Evolutionary conservation across 768 basidiomycete species (phyloP).

Genomic region (Tricholoma sp.): DNA sequence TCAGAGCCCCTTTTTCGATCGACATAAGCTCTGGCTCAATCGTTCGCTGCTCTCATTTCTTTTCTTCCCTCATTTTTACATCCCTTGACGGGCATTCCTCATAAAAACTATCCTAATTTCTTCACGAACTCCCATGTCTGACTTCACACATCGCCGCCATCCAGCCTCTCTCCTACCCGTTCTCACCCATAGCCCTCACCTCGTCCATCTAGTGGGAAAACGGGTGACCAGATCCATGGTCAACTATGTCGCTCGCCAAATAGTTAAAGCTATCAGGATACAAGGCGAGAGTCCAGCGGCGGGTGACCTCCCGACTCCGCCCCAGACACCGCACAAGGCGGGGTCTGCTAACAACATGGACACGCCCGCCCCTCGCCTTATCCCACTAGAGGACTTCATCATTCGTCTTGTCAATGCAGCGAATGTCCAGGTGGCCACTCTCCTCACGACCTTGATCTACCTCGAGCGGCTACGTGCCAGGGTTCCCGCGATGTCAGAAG

Average conservation of each 20-base stretch:
- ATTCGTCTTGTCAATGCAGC: slow-evolving; percentile 70
- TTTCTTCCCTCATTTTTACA: slow-evolving; percentile 25
- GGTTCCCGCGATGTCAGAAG: slow-evolving; percentile 80
- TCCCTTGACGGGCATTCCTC: slow-evolving; percentile 35
- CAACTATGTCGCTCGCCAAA: slow-evolving; percentile 74
- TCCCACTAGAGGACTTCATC: slow-evolving; percentile 83
- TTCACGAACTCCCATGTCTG: slow-evolving; percentile 23
- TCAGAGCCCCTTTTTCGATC: neutral
- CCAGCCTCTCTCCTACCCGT: slow-evolving; percentile 82
- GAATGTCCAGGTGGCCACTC: slow-evolving; percentile 86
- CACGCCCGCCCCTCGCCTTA: slow-evolving; percentile 27
- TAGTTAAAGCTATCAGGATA: slow-evolving; percentile 69
- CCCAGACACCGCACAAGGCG: slow-evolving; percentile 56
- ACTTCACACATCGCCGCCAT: slow-evolving; percentile 35
- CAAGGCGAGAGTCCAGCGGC: slow-evolving; percentile 43
- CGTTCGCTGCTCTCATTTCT: slow-evolving; percentile 8
- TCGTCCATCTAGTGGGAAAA: slow-evolving; percentile 73
- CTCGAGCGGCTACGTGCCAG: slow-evolving; percentile 81
- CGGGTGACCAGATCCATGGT: slow-evolving; percentile 85
- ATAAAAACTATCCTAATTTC: slow-evolving; percentile 26
- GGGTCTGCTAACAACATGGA: slow-evolving; percentile 28
- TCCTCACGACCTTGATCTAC: slow-evolving; percentile 88
- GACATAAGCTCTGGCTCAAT: too few species aligned
- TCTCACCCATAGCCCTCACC: slow-evolving; percentile 71
- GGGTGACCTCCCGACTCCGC: slow-evolving; percentile 54